phyloP scores from a whole-genome alignment of 805 yeast species.

The Metschnikowia chrysomelidarum region DNA sequence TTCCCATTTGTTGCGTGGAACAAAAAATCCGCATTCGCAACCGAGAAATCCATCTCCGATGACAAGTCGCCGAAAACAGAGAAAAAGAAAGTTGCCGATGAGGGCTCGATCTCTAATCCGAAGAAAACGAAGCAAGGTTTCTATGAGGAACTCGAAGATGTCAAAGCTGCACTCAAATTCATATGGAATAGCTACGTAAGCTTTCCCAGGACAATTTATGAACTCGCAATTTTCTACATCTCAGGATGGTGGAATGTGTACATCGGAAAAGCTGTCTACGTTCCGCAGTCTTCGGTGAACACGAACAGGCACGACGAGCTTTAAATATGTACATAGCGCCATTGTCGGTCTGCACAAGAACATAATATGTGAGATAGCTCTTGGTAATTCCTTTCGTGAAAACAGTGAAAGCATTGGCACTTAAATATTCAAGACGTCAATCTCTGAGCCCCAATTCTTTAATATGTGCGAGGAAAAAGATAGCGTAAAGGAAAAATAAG shows the following conservation, averaged over 20 bases:
- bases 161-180: slow-evolving; percentile 60
- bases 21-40: slow-evolving; percentile 5
- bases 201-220: slow-evolving; percentile 64
- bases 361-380: too few species aligned
- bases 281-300: slow-evolving; percentile 14
- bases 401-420: too few species aligned
- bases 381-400: too few species aligned
- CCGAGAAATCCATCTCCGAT: neutral
- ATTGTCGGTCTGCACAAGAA: too few species aligned
- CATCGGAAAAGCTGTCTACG: slow-evolving; percentile 50
- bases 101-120: slow-evolving; percentile 10
- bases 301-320: slow-evolving; percentile 16
- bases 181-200: slow-evolving; percentile 63
- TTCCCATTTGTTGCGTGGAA: slow-evolving; percentile 35
- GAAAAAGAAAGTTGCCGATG: slow-evolving; percentile 2
- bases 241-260: slow-evolving; percentile 70
- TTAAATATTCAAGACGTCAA: too few species aligned
- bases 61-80: neutral
- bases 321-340: slow-evolving; percentile 3
- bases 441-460: too few species aligned
- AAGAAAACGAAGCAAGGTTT: slow-evolving; percentile 14
- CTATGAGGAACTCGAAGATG: slow-evolving; percentile 48
- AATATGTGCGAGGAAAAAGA: too few species aligned
- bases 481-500: too few species aligned
- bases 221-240: slow-evolving; percentile 46